Conservation (phyloP, 2,329 filamentous ascomycete species). For the Xylariaceae sp. region DNA sequence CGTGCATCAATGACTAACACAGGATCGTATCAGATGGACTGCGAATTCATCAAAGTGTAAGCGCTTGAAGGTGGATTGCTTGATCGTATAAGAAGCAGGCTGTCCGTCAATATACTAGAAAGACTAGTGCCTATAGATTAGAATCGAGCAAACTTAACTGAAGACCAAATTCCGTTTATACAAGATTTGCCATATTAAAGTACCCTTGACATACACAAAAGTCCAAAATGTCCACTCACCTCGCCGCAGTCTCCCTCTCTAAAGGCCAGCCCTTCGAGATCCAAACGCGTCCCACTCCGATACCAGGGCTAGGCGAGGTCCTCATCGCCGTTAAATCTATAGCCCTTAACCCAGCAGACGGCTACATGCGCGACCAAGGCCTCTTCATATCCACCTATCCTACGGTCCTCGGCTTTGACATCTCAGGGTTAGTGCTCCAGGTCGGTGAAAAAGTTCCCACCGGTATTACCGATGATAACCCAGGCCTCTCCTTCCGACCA, state of each 20-base stretch:
- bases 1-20: too few species aligned
- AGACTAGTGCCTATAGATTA: too few species aligned
- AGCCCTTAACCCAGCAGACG: conserved; percentile 56
- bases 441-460: conserved; percentile 47
- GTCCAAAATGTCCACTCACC: conserved; percentile 45
- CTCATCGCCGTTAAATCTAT: conserved; percentile 55
- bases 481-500: conserved; percentile 33
- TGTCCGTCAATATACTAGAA: too few species aligned
- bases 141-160: too few species aligned
- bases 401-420: conserved; percentile 50
- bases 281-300: conserved; percentile 48
- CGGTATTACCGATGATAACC: conserved; percentile 15
- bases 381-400: conserved; percentile 50
- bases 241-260: conserved; percentile 45
- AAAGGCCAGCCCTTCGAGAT: conserved; percentile 47
- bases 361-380: conserved; percentile 48
- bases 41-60: too few species aligned
- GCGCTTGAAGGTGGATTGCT: too few species aligned
- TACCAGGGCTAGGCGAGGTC: conserved; percentile 52
- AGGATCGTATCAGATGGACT: neutral
- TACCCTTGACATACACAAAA: conserved; percentile 3
- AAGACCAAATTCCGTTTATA: neutral
- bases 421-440: conserved; percentile 50
- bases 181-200: neutral
- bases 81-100: too few species aligned